Evolutionary conservation across 306 rosid genomes (phyloP), one percentile per base, ranked within the genome.

Genomic region (Coriaria nepalensis): DNA sequence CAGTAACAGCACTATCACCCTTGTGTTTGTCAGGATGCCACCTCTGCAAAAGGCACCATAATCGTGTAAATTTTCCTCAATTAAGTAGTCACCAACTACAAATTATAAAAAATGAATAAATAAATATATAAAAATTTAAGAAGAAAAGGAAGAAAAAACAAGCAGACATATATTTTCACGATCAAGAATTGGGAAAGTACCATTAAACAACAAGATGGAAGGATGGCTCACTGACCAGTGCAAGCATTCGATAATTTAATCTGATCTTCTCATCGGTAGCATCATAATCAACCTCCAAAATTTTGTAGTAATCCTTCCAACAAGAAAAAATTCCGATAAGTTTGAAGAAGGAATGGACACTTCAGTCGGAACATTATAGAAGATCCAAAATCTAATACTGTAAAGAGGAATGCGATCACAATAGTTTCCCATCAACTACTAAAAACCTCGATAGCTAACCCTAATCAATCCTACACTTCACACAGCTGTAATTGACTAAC

Each of bases 1-100:
- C 66, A 34, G 93, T 78, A 64, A 53, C 76, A 35, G 55, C 59
- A 56, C 33, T 38, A 44, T 75, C 82, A 72, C 71, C 82, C 29
- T 61, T 66, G 52, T 81, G 82, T 68, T 81, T 81, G 72, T 81
- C 86, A 42, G 93, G 93, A 72, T 81, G 93, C 93, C 93, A 81
- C 60, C 75, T 81, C 93, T 81, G 33, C 7, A 45, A 65, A 40
- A 68, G 47, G 13, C 37, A 59, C 47, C 49, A 60, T 53, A 66
- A 61, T 53, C 53, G 73, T 11, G 47, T 14, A 40, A 40, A 44
- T 38, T 20, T 42, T 15, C 43, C 58, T 65, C 46, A 53, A 65
- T 59, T 44, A 20, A 20, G 29, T 20, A 65, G 52, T 54, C 36
- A 39, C 47, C 51, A 10, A 33, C 37, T 47, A 35, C 45, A 47